Base-by-base conservation (phyloP, 2,329 filamentous ascomycete genomes). In the Diplodia scrobiculata region DNA sequence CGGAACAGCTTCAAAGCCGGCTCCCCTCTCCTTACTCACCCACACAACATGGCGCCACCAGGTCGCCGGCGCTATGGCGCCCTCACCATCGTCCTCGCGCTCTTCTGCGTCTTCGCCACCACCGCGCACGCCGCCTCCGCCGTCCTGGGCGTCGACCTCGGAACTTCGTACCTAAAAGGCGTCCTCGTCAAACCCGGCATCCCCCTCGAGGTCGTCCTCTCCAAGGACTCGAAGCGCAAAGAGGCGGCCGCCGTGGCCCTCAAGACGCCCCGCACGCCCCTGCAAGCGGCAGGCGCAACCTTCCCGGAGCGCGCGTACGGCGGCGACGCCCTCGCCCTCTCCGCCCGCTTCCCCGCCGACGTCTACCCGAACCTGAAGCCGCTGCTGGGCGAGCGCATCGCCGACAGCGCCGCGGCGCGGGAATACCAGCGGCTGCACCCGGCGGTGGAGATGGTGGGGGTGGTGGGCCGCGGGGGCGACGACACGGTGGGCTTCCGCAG, bases 141-240 rank as follows among this genome's bases (percentile, higher is more conserved):
- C 63, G 93, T 98, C 19, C 83, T 99, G 25, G 95, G 95, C 69
- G 86, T 99, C 73, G 95, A 99, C 79, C 84, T 99, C 65, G 95
- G 95, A 71, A 97, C 95, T 66, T 92, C 97, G 78, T 97, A 96
- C 81, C 91, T 99, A 81, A 99, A 98, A 82, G 94, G 94, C 32
- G 89, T 91, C 14, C 86, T 99, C 50, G 94, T 99, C 68, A 98
- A 98, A 81, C 95, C 95, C 1, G 95, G 95, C 68, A 94, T 96
- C 63, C 95, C 95, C 11, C 91, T 99, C 76, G 95, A 99, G 71
- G 98, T 99, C 70, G 94, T 99, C 77, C 86, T 97, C 66, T 97
- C 93, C 34, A 99, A 98, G 78, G 95, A 99, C 80, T 97, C 95
- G 34, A 91, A 96, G 78, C 90, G 95, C 75, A 99, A 99, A 83